A percentile compares a stretch with the other conserved stretches of the same genome.
phyloP scores from a whole-genome alignment of 2,329 filamentous ascomycete species.

The Paraconiothyrium brasiliense region DNA sequence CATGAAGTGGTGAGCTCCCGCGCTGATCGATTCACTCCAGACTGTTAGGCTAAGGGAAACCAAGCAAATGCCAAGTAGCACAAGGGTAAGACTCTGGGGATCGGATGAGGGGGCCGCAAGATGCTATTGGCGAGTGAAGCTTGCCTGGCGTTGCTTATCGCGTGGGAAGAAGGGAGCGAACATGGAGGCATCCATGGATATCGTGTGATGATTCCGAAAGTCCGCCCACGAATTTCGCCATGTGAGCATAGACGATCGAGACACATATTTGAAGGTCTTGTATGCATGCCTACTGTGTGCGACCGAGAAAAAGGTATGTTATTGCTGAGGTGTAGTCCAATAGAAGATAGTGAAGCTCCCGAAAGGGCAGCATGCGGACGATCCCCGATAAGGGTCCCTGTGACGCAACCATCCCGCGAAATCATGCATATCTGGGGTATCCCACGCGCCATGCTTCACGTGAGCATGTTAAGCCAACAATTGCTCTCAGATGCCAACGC shows the following conservation, averaged over 20 bases:
- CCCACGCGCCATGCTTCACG: slow-evolving; percentile 28
- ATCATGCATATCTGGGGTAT: slow-evolving; percentile 36
- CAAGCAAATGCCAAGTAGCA: slow-evolving; percentile 1
- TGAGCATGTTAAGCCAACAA: slow-evolving; percentile 19
- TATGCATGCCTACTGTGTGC: slow-evolving; percentile 19
- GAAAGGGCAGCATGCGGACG: slow-evolving; percentile 34
- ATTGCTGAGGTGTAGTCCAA: slow-evolving; percentile 22
- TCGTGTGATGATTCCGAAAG: neutral
- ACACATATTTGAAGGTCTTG: too few relatives aligned
- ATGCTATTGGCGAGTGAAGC: slow-evolving; percentile 11
- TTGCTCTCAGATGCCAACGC: slow-evolving; percentile 6
- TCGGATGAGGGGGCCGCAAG: slow-evolving; percentile 6
- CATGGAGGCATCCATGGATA: too few relatives aligned
- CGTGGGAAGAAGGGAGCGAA: neutral
- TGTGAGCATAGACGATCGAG: too few relatives aligned
- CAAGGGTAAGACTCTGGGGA: neutral
- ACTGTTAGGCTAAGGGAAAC: neutral
- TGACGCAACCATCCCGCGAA: slow-evolving; percentile 32
- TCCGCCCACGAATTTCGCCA: neutral
- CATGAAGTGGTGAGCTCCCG: slow-evolving; percentile 22
- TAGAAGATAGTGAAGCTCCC: slow-evolving; percentile 33
- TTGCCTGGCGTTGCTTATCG: slow-evolving; percentile 7
- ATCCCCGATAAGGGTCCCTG: slow-evolving; percentile 46
- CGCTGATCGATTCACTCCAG: slow-evolving; percentile 13
- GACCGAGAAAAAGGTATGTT: slow-evolving; percentile 12